A percentile compares a stretch with the other conserved stretches of the same genome.
phyloP scores from a whole-genome alignment of 2,329 filamentous ascomycete species.

The Scytalidium lignicola region DNA sequence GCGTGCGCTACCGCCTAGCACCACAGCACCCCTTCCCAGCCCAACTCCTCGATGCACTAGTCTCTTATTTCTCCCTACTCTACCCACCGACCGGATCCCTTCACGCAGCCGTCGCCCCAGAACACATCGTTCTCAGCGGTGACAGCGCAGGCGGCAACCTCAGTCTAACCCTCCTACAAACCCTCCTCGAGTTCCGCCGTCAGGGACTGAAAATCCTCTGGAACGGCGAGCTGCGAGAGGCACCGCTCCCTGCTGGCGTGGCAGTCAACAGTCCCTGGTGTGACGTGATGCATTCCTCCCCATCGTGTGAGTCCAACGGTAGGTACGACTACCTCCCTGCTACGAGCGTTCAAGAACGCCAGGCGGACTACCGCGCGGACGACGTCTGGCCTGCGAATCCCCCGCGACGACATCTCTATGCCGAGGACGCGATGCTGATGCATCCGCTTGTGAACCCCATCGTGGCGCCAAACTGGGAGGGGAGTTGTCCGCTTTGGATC shows the following conservation, averaged over 20 bases:
- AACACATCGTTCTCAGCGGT: conserved; percentile 65
- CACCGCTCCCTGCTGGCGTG: conserved; percentile 64
- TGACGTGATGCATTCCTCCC: conserved; percentile 62
- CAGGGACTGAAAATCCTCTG: conserved; percentile 47
- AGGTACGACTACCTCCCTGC: conserved; percentile 61
- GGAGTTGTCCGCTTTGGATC: conserved; percentile 61
- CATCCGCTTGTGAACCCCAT: conserved; percentile 68
- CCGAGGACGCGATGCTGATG: conserved; percentile 45
- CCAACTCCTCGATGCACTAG: conserved; percentile 66
- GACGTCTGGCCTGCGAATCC: conserved; percentile 52
- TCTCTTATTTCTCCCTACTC: conserved; percentile 66
- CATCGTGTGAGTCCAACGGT: conserved; percentile 45
- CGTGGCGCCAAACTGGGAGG: conserved; percentile 53
- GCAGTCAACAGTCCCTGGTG: conserved; percentile 64
- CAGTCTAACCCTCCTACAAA: conserved; percentile 59
- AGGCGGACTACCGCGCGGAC: conserved; percentile 40
- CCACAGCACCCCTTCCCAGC: conserved; percentile 72
- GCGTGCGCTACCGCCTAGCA: conserved; percentile 70
- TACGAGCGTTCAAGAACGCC: conserved; percentile 25
- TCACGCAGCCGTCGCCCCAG: conserved; percentile 59
- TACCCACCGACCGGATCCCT: conserved; percentile 64
- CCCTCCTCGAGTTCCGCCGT: conserved; percentile 58
- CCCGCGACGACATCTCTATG: conserved; percentile 49
- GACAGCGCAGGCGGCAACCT: conserved; percentile 73
- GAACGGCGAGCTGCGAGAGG: conserved; percentile 50